These are phyloP conservation scores for Carallia brachiata DNA, from an alignment of 345 rosid genomes.

Conservation along the genomic window DNA sequence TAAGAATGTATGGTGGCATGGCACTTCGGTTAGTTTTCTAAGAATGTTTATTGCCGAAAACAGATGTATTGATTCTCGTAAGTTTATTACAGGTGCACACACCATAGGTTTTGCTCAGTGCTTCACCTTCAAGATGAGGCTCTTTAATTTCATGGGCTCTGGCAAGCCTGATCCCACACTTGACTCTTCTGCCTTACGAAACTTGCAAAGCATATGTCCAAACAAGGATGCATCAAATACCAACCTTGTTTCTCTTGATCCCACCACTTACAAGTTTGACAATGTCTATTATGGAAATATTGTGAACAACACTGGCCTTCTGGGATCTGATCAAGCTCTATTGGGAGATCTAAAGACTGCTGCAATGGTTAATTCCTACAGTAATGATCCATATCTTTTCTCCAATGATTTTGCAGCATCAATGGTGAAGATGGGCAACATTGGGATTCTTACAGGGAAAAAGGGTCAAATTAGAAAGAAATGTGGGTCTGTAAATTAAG, in stretches of 20 bases:
- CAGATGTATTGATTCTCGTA: background rate
- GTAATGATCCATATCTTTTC: constrained; percentile 46
- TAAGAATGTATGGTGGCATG: too few relatives aligned
- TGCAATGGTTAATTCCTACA: constrained; percentile 51
- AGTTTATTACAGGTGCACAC: constrained; percentile 60
- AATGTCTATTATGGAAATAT: constrained; percentile 61
- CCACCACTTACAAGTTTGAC: constrained; percentile 49
- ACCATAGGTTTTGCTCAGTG: constrained; percentile 92
- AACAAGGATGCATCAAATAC: constrained; percentile 45
- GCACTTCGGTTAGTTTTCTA: too few relatives aligned
- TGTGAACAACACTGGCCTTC: constrained; percentile 23
- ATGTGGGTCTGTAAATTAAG: constrained; percentile 60
- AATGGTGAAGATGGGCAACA: constrained; percentile 61
- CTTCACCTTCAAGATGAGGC: constrained; percentile 71
- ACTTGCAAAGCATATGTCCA: constrained; percentile 44
- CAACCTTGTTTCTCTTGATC: constrained; percentile 68
- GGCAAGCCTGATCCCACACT: constrained; percentile 76
- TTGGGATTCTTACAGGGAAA: constrained; percentile 60
- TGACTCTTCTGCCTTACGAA: constrained; percentile 43
- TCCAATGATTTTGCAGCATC: constrained; percentile 60
- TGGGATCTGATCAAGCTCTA: constrained; percentile 74
- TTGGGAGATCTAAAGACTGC: constrained; percentile 47
- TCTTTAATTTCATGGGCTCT: constrained; percentile 63
- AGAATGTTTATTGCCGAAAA: background rate
- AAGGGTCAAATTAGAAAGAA: constrained; percentile 63